These are phyloP conservation scores for Francoa sonchifolia DNA, from an alignment of 441 rosid genomes.

Conservation along the genomic window DNA sequence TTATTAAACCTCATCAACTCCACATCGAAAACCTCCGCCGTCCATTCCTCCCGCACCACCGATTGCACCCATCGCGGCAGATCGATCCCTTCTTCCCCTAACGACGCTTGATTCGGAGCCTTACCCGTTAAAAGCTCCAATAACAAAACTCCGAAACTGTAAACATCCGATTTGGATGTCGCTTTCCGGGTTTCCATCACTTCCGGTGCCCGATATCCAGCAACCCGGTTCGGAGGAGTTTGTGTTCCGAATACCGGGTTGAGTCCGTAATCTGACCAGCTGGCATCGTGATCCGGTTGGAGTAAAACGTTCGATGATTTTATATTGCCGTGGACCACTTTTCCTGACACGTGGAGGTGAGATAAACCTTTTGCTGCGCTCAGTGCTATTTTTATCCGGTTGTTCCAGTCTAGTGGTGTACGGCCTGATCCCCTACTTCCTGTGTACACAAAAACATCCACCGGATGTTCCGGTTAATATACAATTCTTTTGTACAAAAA, in stretches of 20 bases:
- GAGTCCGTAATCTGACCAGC: constrained; percentile 55
- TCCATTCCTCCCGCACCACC: constrained; percentile 73
- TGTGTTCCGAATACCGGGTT: constrained; percentile 43
- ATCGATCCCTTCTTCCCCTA: constrained; percentile 52
- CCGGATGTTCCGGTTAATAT: too few relatives aligned
- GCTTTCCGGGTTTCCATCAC: constrained; percentile 42
- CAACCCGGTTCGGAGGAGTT: constrained; percentile 36
- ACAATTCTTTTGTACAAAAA: too few relatives aligned
- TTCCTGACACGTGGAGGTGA: constrained; percentile 20
- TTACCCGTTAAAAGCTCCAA: constrained; percentile 65
- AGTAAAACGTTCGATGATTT: constrained; percentile 59
- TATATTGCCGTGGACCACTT: constrained; percentile 57
- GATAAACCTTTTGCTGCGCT: constrained; percentile 17
- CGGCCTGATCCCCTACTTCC: neutral
- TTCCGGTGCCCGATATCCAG: constrained; percentile 63
- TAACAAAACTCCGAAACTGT: constrained; percentile 58
- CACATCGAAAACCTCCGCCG: constrained; percentile 63
- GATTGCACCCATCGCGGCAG: constrained; percentile 76
- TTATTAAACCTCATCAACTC: constrained; percentile 47
- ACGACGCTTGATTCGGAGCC: constrained; percentile 40
- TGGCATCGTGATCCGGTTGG: constrained; percentile 34
- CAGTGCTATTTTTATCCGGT: constrained; percentile 9
- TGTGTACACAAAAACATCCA: neutral
- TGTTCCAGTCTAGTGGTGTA: constrained; percentile 11
- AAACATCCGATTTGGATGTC: constrained; percentile 46